Percentiles rank a stretch among this genome's conserved stretches.
phyloP scores from a whole-genome alignment of 495 filamentous ascomycete genomes.

The Glutinoglossum americanum region DNA sequence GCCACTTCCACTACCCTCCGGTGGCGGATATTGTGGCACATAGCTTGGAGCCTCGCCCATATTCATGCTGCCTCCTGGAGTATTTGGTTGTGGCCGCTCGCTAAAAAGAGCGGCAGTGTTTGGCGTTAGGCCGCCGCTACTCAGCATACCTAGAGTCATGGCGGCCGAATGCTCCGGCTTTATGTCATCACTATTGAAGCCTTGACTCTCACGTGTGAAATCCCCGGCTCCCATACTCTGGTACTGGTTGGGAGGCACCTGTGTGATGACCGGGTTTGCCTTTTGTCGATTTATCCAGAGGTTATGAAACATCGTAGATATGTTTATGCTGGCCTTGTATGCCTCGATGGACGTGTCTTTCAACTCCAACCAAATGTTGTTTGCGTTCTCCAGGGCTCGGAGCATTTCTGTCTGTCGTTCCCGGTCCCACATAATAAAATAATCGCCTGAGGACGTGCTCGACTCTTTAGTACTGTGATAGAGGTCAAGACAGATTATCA shows the following conservation, averaged over 20 bases:
- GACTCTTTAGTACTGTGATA: constrained; percentile 20
- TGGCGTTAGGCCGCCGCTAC: constrained; percentile 44
- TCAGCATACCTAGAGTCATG: constrained; percentile 63
- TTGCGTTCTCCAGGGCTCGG: constrained; percentile 42
- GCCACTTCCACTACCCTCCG: background rate
- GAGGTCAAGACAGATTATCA: constrained; percentile 71
- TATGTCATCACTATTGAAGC: constrained; percentile 9
- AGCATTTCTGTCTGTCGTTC: constrained; percentile 62
- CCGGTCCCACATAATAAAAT: constrained; percentile 38
- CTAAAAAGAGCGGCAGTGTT: constrained; percentile 23
- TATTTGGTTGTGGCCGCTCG: constrained; percentile 5
- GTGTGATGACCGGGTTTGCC: background rate
- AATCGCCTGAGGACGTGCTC: constrained; percentile 25
- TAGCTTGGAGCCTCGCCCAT: background rate
- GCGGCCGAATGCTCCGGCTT: constrained; percentile 43
- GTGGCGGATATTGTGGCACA: background rate
- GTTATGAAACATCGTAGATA: constrained; percentile 62
- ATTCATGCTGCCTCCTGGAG: background rate
- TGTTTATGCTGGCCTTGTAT: constrained; percentile 56
- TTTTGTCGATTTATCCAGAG: constrained; percentile 22
- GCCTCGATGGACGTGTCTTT: constrained; percentile 68
- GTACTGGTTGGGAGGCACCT: background rate
- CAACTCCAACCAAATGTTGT: constrained; percentile 56
- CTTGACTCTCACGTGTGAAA: background rate
- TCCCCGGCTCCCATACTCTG: background rate